Conservation (phyloP, 352 stramenopile genomes). For the Aphanomyces cochlioides region DNA sequence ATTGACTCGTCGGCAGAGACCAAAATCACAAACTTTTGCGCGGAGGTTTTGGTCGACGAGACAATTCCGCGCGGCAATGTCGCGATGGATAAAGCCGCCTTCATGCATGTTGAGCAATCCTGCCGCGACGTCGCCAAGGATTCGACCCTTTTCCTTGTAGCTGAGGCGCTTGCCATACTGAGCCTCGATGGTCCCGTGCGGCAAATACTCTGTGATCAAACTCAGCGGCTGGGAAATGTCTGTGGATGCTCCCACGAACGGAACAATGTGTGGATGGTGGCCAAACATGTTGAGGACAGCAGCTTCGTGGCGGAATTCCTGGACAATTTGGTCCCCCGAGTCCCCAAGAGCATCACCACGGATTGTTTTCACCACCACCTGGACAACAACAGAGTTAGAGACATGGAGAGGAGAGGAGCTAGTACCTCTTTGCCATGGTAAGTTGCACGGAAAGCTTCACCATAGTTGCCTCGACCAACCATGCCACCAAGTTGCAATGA, state of each 20-base stretch:
- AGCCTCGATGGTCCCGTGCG: slow-evolving; percentile 67
- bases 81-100: slow-evolving; percentile 78
- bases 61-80: slow-evolving; percentile 76
- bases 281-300: slow-evolving; percentile 80
- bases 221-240: slow-evolving; percentile 60
- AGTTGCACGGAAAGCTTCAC: slow-evolving; percentile 60
- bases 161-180: slow-evolving; percentile 45
- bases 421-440: slow-evolving; percentile 50
- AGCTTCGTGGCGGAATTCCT: slow-evolving; percentile 81
- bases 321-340: slow-evolving; percentile 63
- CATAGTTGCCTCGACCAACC: slow-evolving; percentile 72
- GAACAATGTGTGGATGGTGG: slow-evolving; percentile 72
- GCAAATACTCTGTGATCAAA: slow-evolving; percentile 71
- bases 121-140: slow-evolving; percentile 68
- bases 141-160: slow-evolving; percentile 51
- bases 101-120: slow-evolving; percentile 81
- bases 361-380: slow-evolving; percentile 79
- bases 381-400: neutral
- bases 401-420: neutral
- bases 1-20: slow-evolving; percentile 63
- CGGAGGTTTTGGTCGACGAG: slow-evolving; percentile 57
- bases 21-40: slow-evolving; percentile 79
- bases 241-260: slow-evolving; percentile 74
- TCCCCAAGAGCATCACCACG: slow-evolving; percentile 63
- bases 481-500: slow-evolving; percentile 65